Conservation (phyloP, 1,284 basidiomycete species). For the Schizopora paradoxa region DNA sequence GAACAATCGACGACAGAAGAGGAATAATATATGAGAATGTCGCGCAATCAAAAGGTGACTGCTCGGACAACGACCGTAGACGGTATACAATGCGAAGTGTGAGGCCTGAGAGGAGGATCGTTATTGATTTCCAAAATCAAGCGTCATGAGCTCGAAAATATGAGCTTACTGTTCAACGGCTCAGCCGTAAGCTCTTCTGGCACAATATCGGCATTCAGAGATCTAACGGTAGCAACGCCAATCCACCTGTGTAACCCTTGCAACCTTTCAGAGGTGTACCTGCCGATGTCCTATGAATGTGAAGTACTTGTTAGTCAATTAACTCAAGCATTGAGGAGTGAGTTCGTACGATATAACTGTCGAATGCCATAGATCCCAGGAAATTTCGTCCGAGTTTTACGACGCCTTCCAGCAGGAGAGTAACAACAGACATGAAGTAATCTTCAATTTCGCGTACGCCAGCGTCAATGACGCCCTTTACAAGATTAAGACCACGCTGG, state of each 20-base stretch:
- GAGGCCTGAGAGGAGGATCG: constrained; percentile 43
- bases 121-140: neutral
- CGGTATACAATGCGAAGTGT: constrained; percentile 86
- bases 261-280: constrained; percentile 65
- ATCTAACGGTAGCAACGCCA: constrained; percentile 76
- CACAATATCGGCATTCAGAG: constrained; percentile 58
- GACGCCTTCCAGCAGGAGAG: constrained; percentile 61
- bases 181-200: constrained; percentile 74
- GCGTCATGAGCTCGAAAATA: constrained; percentile 1
- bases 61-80: constrained; percentile 78
- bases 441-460: constrained; percentile 51
- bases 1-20: constrained; percentile 68
- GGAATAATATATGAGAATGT: constrained; percentile 84
- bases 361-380: constrained; percentile 58
- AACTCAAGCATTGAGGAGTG: neutral
- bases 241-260: constrained; percentile 66
- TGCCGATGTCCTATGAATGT: constrained; percentile 48
- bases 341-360: constrained; percentile 75
- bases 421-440: constrained; percentile 54
- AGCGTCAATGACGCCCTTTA: constrained; percentile 59
- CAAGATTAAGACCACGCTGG: constrained; percentile 61
- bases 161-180: constrained; percentile 54
- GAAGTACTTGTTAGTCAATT: no score
- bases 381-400: constrained; percentile 55
- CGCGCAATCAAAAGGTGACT: constrained; percentile 76